Evolutionary conservation across 257 asterid genomes (phyloP).

Genomic region (Solanum okadae): DNA sequence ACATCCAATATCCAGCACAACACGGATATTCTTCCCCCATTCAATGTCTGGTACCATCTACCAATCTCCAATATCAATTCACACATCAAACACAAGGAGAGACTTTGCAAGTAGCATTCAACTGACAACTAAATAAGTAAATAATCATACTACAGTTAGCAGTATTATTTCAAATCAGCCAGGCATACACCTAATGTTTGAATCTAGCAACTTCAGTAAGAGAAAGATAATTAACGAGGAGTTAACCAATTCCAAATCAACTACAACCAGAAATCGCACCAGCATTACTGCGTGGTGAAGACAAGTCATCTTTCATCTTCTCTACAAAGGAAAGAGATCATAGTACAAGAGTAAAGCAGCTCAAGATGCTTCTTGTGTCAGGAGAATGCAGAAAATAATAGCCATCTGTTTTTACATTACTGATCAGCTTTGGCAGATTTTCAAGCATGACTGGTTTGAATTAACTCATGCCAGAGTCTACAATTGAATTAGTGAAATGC

Average conservation of each 20-base stretch:
- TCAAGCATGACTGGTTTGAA: not conserved
- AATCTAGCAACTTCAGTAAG: not conserved
- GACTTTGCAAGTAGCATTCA: not conserved
- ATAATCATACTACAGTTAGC: not conserved
- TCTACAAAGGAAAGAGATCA: not conserved
- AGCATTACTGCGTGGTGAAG: not conserved
- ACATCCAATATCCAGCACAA: conserved; percentile 83
- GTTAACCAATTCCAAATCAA: not conserved
- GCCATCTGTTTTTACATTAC: not conserved
- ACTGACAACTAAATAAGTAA: not conserved
- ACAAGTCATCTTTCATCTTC: not conserved
- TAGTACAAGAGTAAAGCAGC: not conserved
- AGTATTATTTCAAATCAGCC: not conserved
- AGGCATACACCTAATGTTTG: not conserved
- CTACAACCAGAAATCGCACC: not conserved
- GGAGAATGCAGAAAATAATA: not conserved
- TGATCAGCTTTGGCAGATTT: not conserved
- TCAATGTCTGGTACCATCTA: conserved; percentile 98
- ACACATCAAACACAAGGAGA: conserved; percentile 5
- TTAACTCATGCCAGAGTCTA: not conserved
- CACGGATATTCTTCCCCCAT: conserved; percentile 91
- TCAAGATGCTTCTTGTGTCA: not conserved
- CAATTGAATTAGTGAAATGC: not conserved
- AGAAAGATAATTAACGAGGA: not conserved
- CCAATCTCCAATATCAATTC: conserved; percentile 13